Conservation (phyloP, 306 rosid species). For the Trifolium repens region DNA sequence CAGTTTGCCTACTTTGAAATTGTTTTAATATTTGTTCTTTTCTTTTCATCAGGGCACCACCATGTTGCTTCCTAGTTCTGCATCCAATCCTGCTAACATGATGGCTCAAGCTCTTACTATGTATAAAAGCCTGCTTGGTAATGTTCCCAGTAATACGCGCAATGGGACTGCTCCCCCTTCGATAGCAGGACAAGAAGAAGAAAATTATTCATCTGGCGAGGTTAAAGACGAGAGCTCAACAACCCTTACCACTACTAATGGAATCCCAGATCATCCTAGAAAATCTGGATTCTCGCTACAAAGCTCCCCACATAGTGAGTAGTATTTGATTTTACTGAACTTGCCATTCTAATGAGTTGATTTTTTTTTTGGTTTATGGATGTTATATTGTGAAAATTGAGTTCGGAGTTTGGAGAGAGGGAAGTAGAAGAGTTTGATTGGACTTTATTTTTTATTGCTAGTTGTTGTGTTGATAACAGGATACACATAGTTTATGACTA, state of each 20-base stretch:
- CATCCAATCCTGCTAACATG: conserved; percentile 86
- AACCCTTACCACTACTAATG: conserved; percentile 25
- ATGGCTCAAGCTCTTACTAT: conserved; percentile 93
- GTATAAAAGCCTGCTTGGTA: conserved; percentile 78
- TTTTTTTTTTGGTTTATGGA: conserved; percentile 37
- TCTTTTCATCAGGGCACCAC: conserved; percentile 77
- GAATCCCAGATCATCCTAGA: conserved; percentile 24
- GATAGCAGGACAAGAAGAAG: conserved; percentile 42
- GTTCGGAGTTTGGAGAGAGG: conserved; percentile 11
- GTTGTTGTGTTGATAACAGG: conserved; percentile 27
- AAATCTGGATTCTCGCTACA: conserved; percentile 73
- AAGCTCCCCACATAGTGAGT: conserved; percentile 51
- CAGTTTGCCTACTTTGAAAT: neutral
- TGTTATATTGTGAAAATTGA: conserved; percentile 17
- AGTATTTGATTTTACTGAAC: conserved; percentile 38
- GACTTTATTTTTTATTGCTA: neutral
- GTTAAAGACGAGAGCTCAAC: conserved; percentile 32
- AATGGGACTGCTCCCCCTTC: conserved; percentile 42
- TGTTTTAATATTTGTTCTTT: conserved; percentile 5
- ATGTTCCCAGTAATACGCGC: conserved; percentile 47
- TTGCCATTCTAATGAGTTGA: conserved; percentile 26
- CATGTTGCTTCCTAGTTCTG: conserved; percentile 90
- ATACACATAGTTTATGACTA: conserved; percentile 23
- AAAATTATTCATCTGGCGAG: conserved; percentile 45
- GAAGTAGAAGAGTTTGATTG: conserved; percentile 23